Conservation (phyloP, 495 filamentous ascomycete species). For the Penicillium atrosanguineum region DNA sequence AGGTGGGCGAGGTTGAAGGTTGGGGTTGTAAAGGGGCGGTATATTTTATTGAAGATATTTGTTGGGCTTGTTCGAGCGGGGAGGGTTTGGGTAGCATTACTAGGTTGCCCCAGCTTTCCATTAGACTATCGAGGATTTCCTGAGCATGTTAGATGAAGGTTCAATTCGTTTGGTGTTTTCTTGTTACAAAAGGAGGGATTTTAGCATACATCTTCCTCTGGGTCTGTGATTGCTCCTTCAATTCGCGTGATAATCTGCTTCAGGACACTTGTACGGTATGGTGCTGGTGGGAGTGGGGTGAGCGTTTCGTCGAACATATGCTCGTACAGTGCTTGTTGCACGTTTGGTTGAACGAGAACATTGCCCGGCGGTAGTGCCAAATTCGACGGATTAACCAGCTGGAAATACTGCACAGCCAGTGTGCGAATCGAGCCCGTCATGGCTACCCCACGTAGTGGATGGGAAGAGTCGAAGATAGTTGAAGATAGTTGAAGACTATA, state of each 20-base stretch:
- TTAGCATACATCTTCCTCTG: constrained; percentile 76
- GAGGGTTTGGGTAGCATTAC: constrained; percentile 58
- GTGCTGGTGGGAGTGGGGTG: constrained; percentile 54
- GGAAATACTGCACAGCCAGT: constrained; percentile 59
- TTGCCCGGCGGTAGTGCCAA: constrained; percentile 54
- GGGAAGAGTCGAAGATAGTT: background rate
- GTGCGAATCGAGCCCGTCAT: constrained; percentile 22
- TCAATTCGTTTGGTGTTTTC: background rate
- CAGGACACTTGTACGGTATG: constrained; percentile 69
- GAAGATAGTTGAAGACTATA: too few species aligned
- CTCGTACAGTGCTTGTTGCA: constrained; percentile 62
- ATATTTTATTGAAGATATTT: constrained; percentile 75
- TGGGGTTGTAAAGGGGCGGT: constrained; percentile 39
- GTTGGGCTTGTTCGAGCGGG: constrained; percentile 62
- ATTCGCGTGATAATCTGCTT: constrained; percentile 66
- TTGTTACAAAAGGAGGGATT: constrained; percentile 4
- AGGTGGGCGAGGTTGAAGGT: background rate
- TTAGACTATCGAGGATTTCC: constrained; percentile 76
- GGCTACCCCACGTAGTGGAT: background rate
- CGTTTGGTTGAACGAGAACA: constrained; percentile 48
- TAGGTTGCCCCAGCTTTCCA: constrained; percentile 56
- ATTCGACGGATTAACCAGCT: constrained; percentile 56
- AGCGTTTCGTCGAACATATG: constrained; percentile 59
- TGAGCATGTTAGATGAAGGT: constrained; percentile 27
- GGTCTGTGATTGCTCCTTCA: constrained; percentile 67